Base-by-base conservation (phyloP, 108 stramenopile species). In the Licmophora abbreviata region DNA sequence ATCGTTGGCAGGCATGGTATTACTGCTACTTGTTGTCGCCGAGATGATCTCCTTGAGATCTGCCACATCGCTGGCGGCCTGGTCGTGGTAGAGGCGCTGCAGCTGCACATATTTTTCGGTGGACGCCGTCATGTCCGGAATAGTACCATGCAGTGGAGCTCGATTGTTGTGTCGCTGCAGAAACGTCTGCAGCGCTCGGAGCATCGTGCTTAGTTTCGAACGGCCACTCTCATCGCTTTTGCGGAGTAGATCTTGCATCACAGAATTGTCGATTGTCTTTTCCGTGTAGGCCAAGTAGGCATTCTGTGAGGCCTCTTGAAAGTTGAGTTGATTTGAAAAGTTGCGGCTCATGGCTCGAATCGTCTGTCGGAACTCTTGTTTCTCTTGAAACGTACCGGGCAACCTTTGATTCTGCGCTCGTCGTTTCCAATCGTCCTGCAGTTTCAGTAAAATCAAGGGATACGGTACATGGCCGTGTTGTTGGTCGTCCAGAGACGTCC, bases 121-220 rank as follows among this genome's bases (percentile, higher is more conserved):
- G 28, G 82, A 79, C 1, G 88, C 75, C 1, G 92, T 89, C 94
- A 95, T 95, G 61, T 98, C 97, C 1, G 97, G 97, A 24, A 98
- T 76, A 3, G 63, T 68, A 1, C 94, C 95, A 38, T 80, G 63
- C 28, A 98, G 42, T 2, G 97, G 97, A 20, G 85, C 80, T n/a
- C 62, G 67, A 18, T 68, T 53, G 37, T 74, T 66, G 37, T 69
- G 54, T 5, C 63, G 24, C 15, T 58, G 29, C 35, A 83, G 36
- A 48, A 84, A 93, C 12, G 41, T 62, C 44, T 68, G 44, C 54
- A 87, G 54, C 14, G 77, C 85, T 21, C 49, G 32, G 4, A 59
- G 52, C 37, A 85, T 3, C 2, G 14, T 2, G 30, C 18, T 1
- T 14, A 25, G 33, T 46, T 22, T 1, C 8, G 21, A 2, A 46